A percentile compares a stretch with the other conserved stretches of the same genome.
Evolutionary conservation across 176 grass and related monocot genomes (phyloP).

Genomic region (Luzula sylvatica): DNA sequence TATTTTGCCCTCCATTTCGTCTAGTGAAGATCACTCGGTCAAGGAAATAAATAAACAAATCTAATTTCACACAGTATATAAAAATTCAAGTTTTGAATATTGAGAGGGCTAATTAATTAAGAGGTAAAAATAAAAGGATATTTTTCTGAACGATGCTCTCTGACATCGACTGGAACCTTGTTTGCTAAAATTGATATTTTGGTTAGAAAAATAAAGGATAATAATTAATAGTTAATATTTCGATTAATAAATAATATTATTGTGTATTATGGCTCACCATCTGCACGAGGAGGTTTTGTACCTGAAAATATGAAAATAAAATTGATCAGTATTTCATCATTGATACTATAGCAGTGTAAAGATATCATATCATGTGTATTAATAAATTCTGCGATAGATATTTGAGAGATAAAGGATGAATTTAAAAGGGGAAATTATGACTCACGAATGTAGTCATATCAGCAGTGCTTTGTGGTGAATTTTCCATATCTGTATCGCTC

Average conservation of each 20-base stretch:
- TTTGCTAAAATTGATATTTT: slow-evolving; percentile 60
- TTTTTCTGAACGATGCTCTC: slow-evolving; percentile 77
- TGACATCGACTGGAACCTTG: slow-evolving; percentile 86
- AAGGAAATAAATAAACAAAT: slow-evolving; percentile 30
- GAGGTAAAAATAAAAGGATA: slow-evolving; percentile 71
- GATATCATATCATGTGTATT: slow-evolving; percentile 1
- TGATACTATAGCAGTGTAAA: neutral
- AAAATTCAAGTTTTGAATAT: neutral
- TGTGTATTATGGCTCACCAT: slow-evolving; percentile 49
- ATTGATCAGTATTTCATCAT: neutral
- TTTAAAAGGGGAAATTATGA: neutral
- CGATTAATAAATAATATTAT: slow-evolving; percentile 7
- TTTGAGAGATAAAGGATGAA: neutral
- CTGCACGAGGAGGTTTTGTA: slow-evolving; percentile 84
- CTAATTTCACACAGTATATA: slow-evolving; percentile 2
- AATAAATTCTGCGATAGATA: slow-evolving; percentile 1
- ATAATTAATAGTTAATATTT: slow-evolving; percentile 1
- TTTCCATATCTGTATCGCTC: slow-evolving; percentile 58
- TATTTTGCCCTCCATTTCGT: slow-evolving; percentile 91
- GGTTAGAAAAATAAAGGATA: slow-evolving; percentile 2
- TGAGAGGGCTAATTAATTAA: neutral
- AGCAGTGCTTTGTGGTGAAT: slow-evolving; percentile 61
- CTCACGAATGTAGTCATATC: slow-evolving; percentile 96
- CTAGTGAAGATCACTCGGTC: slow-evolving; percentile 65
- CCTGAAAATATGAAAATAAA: slow-evolving; percentile 45